These are phyloP conservation scores for Neocatenulostroma microsporum DNA, from an alignment of 2,329 filamentous ascomycete genomes.

Conservation along the genomic window DNA sequence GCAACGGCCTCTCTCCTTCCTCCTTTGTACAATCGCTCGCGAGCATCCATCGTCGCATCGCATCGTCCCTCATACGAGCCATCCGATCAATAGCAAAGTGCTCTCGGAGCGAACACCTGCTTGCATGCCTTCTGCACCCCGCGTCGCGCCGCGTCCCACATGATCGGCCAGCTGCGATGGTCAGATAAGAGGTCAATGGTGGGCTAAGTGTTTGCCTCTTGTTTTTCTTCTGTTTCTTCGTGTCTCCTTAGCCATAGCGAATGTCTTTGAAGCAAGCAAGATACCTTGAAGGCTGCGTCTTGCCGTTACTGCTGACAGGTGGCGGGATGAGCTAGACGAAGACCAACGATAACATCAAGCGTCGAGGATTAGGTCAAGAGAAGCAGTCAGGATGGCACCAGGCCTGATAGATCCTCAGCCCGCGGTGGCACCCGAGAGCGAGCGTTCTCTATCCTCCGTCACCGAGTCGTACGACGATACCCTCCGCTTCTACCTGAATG, in stretches of 20 bases:
- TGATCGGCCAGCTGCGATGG: slow-evolving; percentile 9
- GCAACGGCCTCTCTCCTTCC: no score
- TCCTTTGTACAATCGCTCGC: no score
- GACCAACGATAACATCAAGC: neutral
- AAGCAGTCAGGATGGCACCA: slow-evolving; percentile 59
- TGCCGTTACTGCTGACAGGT: no score
- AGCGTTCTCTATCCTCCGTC: slow-evolving; percentile 49
- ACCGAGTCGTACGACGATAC: slow-evolving; percentile 79
- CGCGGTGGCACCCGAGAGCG: slow-evolving; percentile 39
- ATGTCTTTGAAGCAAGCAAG: no score
- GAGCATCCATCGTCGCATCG: no score
- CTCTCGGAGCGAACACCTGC: no score
- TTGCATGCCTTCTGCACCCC: neutral
- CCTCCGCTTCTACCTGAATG: slow-evolving; percentile 92
- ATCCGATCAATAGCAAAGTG: no score
- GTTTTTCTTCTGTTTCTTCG: neutral
- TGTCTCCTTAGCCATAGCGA: no score
- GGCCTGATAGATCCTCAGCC: slow-evolving; percentile 43
- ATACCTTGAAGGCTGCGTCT: no score
- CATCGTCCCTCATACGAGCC: no score
- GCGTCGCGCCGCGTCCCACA: neutral
- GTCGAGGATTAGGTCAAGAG: neutral
- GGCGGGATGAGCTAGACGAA: no score
- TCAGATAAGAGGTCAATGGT: slow-evolving; percentile 4
- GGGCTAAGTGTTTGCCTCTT: neutral